Conservation (phyloP, 2,329 filamentous ascomycete genomes). For the Macrophomina phaseolina region DNA sequence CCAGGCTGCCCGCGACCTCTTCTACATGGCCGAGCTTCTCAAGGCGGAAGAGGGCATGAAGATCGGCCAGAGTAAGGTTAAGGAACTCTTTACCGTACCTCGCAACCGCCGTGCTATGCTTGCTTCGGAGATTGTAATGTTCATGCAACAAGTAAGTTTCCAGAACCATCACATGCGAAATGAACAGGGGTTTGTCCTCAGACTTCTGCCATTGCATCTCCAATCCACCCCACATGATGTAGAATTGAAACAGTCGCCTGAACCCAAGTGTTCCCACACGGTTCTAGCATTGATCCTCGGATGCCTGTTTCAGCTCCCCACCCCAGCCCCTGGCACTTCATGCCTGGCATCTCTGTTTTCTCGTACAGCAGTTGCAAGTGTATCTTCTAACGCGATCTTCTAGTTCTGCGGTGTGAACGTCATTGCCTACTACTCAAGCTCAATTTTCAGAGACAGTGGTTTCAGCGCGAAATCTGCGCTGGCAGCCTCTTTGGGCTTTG, state of each 20-base stretch:
- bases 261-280: too few relatives aligned
- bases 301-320: too few relatives aligned
- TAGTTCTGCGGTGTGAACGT: conserved; percentile 40
- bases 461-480: conserved; percentile 40
- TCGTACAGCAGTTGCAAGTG: too few relatives aligned
- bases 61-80: conserved; percentile 38
- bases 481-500: conserved; percentile 51
- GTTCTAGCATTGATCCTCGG: too few relatives aligned
- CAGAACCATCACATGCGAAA: neutral
- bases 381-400: neutral
- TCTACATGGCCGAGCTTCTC: conserved; percentile 50
- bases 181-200: too few relatives aligned
- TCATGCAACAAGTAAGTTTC: conserved; percentile 38
- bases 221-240: too few relatives aligned
- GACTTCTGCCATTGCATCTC: too few relatives aligned
- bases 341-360: too few relatives aligned
- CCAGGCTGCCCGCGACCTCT: conserved; percentile 61
- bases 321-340: too few relatives aligned
- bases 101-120: conserved; percentile 38
- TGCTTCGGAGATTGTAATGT: conserved; percentile 42
- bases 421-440: conserved; percentile 38
- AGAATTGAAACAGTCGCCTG: too few relatives aligned
- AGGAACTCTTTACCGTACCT: conserved; percentile 37
- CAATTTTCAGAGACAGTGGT: conserved; percentile 42
- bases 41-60: conserved; percentile 44